Evolutionary conservation across 352 stramenopile genomes (phyloP).

Genomic region (Blastocystis sp.): DNA sequence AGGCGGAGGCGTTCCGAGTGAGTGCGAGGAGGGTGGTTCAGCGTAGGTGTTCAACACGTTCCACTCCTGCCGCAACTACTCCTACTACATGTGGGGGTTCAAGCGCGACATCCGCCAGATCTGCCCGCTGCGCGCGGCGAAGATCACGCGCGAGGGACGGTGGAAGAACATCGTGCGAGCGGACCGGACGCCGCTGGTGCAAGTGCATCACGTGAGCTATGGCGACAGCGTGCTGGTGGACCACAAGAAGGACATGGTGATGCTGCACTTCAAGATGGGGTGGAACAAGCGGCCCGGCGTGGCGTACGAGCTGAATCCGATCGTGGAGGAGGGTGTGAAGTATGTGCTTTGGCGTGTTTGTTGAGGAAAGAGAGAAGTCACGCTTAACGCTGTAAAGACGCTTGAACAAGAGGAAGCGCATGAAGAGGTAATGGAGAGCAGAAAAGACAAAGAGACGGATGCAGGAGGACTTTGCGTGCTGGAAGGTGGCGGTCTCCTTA

Average conservation of each 20-base stretch:
- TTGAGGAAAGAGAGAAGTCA: conserved; percentile 15
- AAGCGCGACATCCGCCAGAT: conserved; percentile 23
- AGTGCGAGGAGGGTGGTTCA: neutral
- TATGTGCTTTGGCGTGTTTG: conserved; percentile 29
- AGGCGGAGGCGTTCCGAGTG: conserved; percentile 15
- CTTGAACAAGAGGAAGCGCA: conserved; percentile 21
- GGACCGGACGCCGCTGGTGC: neutral
- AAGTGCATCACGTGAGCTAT: conserved; percentile 61
- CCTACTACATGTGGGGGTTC: neutral
- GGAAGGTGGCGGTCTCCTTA: neutral
- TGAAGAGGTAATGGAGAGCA: conserved; percentile 13
- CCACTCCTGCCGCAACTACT: conserved; percentile 36
- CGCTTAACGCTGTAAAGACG: neutral
- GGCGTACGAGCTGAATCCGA: conserved; percentile 9
- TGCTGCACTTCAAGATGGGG: conserved; percentile 58
- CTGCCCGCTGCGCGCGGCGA: neutral
- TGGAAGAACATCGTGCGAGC: conserved; percentile 36
- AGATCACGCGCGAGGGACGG: neutral
- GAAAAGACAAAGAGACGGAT: neutral
- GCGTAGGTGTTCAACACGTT: conserved; percentile 29
- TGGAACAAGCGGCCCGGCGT: neutral
- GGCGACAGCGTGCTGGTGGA: neutral
- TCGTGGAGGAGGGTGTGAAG: conserved; percentile 17
- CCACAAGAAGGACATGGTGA: conserved; percentile 47
- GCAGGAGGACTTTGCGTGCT: neutral